A percentile compares a stretch with the other conserved stretches of the same genome.
These are phyloP conservation scores for Agapanthus africanus DNA, from an alignment of 106 monocot species.

Conservation along the genomic window DNA sequence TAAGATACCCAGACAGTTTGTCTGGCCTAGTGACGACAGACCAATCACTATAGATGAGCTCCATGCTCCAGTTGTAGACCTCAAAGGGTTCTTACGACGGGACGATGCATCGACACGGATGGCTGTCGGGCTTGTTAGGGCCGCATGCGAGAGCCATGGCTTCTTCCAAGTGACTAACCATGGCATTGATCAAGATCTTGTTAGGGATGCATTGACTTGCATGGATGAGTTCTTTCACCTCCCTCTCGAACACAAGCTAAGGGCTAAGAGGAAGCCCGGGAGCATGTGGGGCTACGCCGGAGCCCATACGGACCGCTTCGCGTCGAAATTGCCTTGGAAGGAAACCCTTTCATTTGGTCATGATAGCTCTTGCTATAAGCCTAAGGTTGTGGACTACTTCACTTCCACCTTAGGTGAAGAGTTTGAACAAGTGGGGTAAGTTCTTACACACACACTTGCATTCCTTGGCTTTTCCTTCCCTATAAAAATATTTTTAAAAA, in stretches of 20 bases:
- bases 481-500: too few species aligned
- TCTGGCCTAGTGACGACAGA: conserved; percentile 43
- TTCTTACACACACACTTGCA: too few species aligned
- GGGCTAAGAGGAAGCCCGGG: conserved; percentile 14
- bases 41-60: conserved; percentile 16
- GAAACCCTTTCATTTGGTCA: conserved; percentile 43
- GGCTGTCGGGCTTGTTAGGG: not conserved
- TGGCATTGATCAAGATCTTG: conserved; percentile 5
- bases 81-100: conserved; percentile 10
- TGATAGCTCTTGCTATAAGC: not conserved
- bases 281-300: conserved; percentile 30
- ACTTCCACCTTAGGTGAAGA: conserved; percentile 28
- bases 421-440: conserved; percentile 47
- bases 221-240: conserved; percentile 23
- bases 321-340: conserved; percentile 34
- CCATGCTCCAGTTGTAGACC: conserved; percentile 20
- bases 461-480: too few species aligned
- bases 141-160: conserved; percentile 20
- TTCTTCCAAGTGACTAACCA: conserved; percentile 40
- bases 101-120: not conserved
- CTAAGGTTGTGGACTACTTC: conserved; percentile 33
- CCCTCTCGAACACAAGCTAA: conserved; percentile 12
- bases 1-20: conserved; percentile 36
- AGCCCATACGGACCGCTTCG: conserved; percentile 18
- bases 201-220: not conserved